Base-by-base conservation (phyloP, 805 yeast genomes). In the Metschnikowia continentalis region DNA sequence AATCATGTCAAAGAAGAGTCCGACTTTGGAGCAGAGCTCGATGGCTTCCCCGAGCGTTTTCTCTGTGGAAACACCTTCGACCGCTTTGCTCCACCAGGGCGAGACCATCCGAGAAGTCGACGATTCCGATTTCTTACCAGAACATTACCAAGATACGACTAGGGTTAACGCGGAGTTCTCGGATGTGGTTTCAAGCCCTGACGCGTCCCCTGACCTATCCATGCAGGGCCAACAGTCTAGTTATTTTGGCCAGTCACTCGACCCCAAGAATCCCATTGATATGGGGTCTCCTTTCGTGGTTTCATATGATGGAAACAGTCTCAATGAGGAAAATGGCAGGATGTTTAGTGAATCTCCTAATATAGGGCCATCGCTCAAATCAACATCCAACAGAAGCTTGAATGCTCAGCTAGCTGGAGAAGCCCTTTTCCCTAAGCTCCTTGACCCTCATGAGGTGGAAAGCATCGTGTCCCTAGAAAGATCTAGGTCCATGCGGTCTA, bases 401-500 rank as follows among this genome's bases (percentile, higher is more conserved):
- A 60, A 54, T 20, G 67, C 62, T 33, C 68, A 62, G 39, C 54
- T 72, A 10, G 56, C 69, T 6, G 78, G 78, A 3, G 78, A 86
- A 50, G 80, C 83, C 0, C 65, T 87, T 23, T 88, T 88, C 64
- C 95, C 95, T 0, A 86, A 83, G 61, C 78, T 82, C 2, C 69
- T 88, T 32, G 84, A 77, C 51, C 73, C 79, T 0, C 80, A 78
- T 47, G 95, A 88, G 61, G 87, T 88, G 10, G 88, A 84, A 56
- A 83, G 88, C 42, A 88, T 88, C 51, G 84, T 85, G 2, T 78
- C 86, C 6, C 62, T 88, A 41, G 95, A 88, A 64, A 75, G 91
- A 53, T 79, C 86, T 6, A 62, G 82, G 46, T 78, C 83, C 5
- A 71, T 79, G 71, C 76, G 79, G 61, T 83, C 90, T 0, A 64